These are phyloP conservation scores for Fusarium bactridioides DNA, from an alignment of 2,329 filamentous ascomycete species.

Conservation along the genomic window DNA sequence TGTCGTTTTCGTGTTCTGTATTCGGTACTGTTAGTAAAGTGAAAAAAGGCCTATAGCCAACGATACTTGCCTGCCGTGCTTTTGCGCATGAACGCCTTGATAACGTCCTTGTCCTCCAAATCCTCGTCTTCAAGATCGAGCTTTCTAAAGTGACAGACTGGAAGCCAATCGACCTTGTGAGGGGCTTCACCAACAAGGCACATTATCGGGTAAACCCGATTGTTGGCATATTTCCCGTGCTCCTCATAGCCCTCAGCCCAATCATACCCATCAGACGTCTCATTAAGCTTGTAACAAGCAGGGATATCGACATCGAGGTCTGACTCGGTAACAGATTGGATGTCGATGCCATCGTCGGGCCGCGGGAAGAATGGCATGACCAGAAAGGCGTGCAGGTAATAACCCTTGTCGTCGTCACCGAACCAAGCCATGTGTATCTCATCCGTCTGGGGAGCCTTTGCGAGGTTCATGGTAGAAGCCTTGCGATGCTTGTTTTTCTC, in stretches of 20 bases:
- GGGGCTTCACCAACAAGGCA: fast-evolving
- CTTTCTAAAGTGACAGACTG: neutral
- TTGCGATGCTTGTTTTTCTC: neutral
- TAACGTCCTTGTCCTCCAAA: neutral
- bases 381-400: neutral
- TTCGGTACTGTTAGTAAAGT: fast-evolving
- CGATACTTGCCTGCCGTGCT: fast-evolving
- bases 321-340: neutral
- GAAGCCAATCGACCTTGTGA: neutral
- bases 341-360: fast-evolving
- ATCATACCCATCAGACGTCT: fast-evolving
- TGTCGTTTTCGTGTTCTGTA: neutral
- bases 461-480: fast-evolving
- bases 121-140: neutral
- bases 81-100: neutral
- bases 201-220: fast-evolving
- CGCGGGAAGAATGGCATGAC: neutral
- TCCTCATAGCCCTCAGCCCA: neutral
- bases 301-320: fast-evolving
- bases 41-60: fast-evolving
- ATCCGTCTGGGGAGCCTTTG: neutral
- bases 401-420: neutral
- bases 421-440: neutral
- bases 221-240: fast-evolving
- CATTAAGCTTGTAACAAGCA: fast-evolving